These are phyloP conservation scores for Zygosaccharomyces rouxii DNA, from an alignment of 805 yeast genomes.

Conservation along the genomic window DNA sequence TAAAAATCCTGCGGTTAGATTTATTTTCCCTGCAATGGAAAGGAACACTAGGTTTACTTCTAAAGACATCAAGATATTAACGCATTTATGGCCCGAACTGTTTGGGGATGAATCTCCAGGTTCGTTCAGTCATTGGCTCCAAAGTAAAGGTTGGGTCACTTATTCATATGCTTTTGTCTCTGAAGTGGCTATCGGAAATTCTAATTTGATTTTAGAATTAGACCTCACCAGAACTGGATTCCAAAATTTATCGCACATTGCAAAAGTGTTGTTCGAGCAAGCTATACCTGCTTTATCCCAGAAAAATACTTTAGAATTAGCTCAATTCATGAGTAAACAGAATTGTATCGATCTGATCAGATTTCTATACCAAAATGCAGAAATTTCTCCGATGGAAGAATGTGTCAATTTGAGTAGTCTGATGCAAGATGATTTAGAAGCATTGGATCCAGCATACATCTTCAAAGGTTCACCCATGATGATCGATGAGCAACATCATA, in stretches of 20 bases:
- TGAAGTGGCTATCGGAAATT: constrained; percentile 35
- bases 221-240: constrained; percentile 46
- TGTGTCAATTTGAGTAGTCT: constrained; percentile 39
- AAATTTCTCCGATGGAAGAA: constrained; percentile 45
- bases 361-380: constrained; percentile 40
- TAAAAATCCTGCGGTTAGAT: constrained; percentile 38
- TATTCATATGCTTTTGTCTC: constrained; percentile 43
- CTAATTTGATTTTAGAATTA: constrained; percentile 47
- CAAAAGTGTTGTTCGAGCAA: constrained; percentile 33
- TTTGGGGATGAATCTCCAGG: constrained; percentile 59
- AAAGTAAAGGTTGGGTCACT: constrained; percentile 35
- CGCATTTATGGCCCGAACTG: constrained; percentile 49
- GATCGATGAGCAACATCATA: constrained; percentile 18
- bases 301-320: constrained; percentile 28
- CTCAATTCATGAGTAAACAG: constrained; percentile 44
- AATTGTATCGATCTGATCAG: constrained; percentile 45
- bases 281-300: constrained; percentile 18
- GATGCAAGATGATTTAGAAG: constrained; percentile 38
- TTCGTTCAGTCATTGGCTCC: constrained; percentile 44
- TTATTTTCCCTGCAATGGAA: constrained; percentile 42
- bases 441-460: constrained; percentile 38
- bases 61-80: constrained; percentile 31
- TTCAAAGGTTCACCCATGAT: constrained; percentile 39
- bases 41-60: constrained; percentile 12
- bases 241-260: constrained; percentile 34